Percentiles rank a stretch among this genome's conserved stretches.
Evolutionary conservation across 2,329 filamentous ascomycete species (phyloP).

Genomic region (Colletotrichum sansevieriae): DNA sequence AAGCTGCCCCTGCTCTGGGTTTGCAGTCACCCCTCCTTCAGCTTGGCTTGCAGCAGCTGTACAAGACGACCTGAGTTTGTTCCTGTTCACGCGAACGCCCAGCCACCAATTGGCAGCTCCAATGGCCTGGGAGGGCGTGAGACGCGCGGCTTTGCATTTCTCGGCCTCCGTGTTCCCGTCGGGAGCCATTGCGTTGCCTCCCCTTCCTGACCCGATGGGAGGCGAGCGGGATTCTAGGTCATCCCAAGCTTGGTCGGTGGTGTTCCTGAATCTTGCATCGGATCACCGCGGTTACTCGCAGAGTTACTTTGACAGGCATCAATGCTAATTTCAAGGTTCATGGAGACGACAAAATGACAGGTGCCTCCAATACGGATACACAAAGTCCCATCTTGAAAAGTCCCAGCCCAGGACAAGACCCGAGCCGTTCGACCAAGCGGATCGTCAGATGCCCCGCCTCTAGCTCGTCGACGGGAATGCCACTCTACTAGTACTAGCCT

Average conservation of each 20-base stretch:
- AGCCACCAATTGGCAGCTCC: slow-evolving; percentile 13
- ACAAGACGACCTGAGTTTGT: neutral
- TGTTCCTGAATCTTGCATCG: slow-evolving; percentile 33
- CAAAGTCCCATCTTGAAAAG: neutral
- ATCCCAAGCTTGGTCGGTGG: slow-evolving; percentile 16
- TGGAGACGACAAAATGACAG: neutral
- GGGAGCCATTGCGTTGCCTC: neutral
- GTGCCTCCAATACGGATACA: neutral
- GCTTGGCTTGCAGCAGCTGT: slow-evolving; percentile 1
- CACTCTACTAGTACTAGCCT: neutral
- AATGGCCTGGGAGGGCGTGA: slow-evolving; percentile 17
- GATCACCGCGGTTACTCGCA: slow-evolving; percentile 24
- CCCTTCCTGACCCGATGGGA: slow-evolving; percentile 9
- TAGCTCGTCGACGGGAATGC: slow-evolving; percentile 4
- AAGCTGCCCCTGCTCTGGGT: neutral
- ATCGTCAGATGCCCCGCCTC: slow-evolving; percentile 40
- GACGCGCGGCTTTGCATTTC: slow-evolving; percentile 37
- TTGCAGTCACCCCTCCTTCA: slow-evolving; percentile 21
- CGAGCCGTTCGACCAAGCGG: slow-evolving; percentile 25
- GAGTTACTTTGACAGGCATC: neutral
- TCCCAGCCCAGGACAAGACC: slow-evolving; percentile 10
- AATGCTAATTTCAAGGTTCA: neutral
- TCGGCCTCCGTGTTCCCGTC: neutral
- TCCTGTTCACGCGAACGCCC: neutral
- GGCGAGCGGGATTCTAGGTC: slow-evolving; percentile 23